Conservation (phyloP, 2,329 filamentous ascomycete genomes). For the Aspergillus calidoustus region DNA sequence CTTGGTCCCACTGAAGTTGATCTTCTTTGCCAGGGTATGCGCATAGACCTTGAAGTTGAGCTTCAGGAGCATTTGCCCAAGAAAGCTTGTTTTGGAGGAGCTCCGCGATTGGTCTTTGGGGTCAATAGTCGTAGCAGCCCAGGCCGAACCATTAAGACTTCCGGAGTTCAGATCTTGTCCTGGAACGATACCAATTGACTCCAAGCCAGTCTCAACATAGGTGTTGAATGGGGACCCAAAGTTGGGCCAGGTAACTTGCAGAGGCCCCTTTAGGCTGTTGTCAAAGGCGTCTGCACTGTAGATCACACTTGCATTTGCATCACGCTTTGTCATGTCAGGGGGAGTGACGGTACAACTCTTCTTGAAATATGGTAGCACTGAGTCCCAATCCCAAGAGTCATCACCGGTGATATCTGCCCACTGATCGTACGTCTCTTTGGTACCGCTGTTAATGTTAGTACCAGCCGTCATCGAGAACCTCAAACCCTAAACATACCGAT, state of each 20-base stretch:
- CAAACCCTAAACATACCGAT: slow-evolving; percentile 30
- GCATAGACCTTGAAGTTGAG: slow-evolving; percentile 12
- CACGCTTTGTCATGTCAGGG: slow-evolving; percentile 5
- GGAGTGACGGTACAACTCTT: slow-evolving; percentile 13
- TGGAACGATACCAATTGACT: slow-evolving; percentile 30
- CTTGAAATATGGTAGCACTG: slow-evolving; percentile 17
- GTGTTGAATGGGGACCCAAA: slow-evolving; percentile 31
- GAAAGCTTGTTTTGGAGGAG: slow-evolving; percentile 13
- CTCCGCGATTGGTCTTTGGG: slow-evolving; percentile 5
- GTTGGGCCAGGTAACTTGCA: slow-evolving; percentile 37
- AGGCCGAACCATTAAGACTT: slow-evolving; percentile 8
- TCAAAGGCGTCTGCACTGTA: slow-evolving; percentile 18
- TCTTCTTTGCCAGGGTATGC: slow-evolving; percentile 17
- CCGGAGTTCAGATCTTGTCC: slow-evolving; percentile 28
- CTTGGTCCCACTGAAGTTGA: slow-evolving; percentile 15
- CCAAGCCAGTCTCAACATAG: slow-evolving; percentile 31
- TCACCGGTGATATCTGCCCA: slow-evolving; percentile 44
- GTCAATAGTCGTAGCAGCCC: slow-evolving; percentile 5
- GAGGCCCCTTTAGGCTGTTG: slow-evolving; percentile 27
- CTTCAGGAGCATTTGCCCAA: neutral
- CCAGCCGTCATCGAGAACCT: neutral
- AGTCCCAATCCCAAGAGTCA: slow-evolving; percentile 11
- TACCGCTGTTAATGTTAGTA: slow-evolving; percentile 24
- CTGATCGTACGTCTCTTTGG: slow-evolving; percentile 31
- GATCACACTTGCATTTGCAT: slow-evolving; percentile 1